Percentiles rank a stretch among this genome's conserved stretches.
Conservation (phyloP, 2,329 filamentous ascomycete species). For the Helicocarpus griseus region DNA sequence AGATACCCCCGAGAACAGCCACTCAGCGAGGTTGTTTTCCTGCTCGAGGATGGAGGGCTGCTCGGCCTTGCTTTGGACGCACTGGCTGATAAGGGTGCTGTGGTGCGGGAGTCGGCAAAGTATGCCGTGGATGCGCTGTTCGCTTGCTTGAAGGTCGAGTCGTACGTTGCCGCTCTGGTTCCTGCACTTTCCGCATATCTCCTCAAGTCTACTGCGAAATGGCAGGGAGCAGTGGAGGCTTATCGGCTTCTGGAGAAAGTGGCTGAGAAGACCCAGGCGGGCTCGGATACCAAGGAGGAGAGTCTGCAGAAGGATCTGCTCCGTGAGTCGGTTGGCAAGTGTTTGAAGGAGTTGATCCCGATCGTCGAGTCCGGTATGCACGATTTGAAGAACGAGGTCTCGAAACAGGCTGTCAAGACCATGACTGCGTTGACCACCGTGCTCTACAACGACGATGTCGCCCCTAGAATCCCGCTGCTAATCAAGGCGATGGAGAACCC, state of each 20-base stretch:
- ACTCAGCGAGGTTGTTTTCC: conserved; percentile 68
- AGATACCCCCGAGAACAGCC: conserved; percentile 69
- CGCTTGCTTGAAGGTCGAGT: conserved; percentile 66
- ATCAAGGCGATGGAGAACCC: conserved; percentile 95
- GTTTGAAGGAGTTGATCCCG: conserved; percentile 26
- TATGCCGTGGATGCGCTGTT: conserved; percentile 91
- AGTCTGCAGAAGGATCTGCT: conserved; percentile 81
- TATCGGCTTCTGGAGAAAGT: conserved; percentile 79
- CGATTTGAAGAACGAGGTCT: conserved; percentile 77
- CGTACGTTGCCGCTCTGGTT: conserved; percentile 71
- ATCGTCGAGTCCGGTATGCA: conserved; percentile 63
- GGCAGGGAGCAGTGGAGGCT: conserved; percentile 89
- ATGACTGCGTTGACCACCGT: conserved; percentile 87
- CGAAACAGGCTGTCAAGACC: conserved; percentile 80
- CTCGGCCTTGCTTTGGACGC: conserved; percentile 68
- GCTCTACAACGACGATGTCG: conserved; percentile 93
- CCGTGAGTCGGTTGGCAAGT: conserved; percentile 80
- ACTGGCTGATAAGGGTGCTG: conserved; percentile 77
- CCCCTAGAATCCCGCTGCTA: conserved; percentile 79
- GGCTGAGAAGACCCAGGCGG: conserved; percentile 88
- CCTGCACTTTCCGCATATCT: conserved; percentile 69
- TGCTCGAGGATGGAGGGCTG: conserved; percentile 69
- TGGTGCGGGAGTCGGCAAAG: conserved; percentile 83
- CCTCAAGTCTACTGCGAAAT: conserved; percentile 78
- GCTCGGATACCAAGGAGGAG: conserved; percentile 72